Percentiles rank a stretch among this genome's conserved stretches.
Evolutionary conservation across 2,329 filamentous ascomycete species (phyloP).

Genomic region (Xylariaceae sp.): DNA sequence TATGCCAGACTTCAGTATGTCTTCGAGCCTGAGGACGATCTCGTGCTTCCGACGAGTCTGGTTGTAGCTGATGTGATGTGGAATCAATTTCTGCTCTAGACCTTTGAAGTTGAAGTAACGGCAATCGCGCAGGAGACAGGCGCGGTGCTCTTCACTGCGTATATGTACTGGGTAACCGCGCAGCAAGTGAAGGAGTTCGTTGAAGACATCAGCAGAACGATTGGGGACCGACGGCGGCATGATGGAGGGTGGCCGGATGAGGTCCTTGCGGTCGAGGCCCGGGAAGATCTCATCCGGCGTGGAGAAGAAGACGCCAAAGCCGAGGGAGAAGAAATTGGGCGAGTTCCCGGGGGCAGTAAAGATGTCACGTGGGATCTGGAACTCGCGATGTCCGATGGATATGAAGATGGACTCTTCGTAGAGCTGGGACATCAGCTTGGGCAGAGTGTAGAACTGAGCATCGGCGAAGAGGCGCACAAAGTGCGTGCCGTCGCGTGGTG

Average conservation of each 20-base stretch:
- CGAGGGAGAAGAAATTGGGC: constrained; percentile 93
- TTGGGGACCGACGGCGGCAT: constrained; percentile 73
- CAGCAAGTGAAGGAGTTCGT: constrained; percentile 72
- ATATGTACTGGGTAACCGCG: constrained; percentile 79
- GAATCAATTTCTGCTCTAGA: constrained; percentile 78
- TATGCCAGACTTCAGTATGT: constrained; percentile 82
- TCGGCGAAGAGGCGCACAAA: constrained; percentile 92
- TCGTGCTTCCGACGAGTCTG: constrained; percentile 60
- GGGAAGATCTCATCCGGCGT: constrained; percentile 76
- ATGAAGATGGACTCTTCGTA: constrained; percentile 91
- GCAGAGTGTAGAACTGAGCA: constrained; percentile 88
- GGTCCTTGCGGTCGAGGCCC: constrained; percentile 67
- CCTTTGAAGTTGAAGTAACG: constrained; percentile 91
- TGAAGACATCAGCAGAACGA: constrained; percentile 75
- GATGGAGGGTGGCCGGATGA: constrained; percentile 83
- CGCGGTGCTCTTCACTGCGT: constrained; percentile 66
- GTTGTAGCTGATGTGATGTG: constrained; percentile 70
- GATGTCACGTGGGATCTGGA: constrained; percentile 82
- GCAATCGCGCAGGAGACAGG: constrained; percentile 73
- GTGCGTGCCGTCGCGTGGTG: constrained; percentile 72
- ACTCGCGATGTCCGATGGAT: constrained; percentile 77
- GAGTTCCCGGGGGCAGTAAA: constrained; percentile 80
- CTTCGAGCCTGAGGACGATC: constrained; percentile 72
- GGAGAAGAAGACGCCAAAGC: constrained; percentile 82
- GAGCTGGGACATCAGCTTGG: constrained; percentile 80